Conservation (phyloP, 2,329 filamentous ascomycete genomes). For the Diaporthe australafricana region DNA sequence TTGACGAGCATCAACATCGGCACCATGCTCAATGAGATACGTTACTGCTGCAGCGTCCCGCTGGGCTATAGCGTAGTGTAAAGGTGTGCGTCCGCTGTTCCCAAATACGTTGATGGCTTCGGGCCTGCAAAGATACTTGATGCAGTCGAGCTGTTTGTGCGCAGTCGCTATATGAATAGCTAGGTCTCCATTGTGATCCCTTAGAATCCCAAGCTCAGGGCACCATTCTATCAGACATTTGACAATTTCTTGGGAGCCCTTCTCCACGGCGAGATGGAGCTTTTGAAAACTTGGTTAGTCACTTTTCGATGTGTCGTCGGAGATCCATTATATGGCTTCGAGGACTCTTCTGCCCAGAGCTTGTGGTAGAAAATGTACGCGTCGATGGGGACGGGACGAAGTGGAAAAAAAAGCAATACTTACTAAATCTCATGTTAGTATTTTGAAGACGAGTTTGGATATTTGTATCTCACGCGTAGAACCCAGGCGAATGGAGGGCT, state of each 20-base stretch:
- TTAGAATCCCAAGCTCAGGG: neutral
- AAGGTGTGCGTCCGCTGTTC: neutral
- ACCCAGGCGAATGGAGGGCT: too few relatives aligned
- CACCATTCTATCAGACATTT: neutral
- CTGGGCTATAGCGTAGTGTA: neutral
- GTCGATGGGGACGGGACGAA: too few relatives aligned
- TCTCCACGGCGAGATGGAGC: neutral
- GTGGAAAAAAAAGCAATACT: neutral
- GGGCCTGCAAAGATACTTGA: neutral
- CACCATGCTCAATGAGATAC: neutral
- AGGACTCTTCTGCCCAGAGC: neutral
- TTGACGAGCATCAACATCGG: neutral
- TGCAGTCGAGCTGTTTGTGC: neutral
- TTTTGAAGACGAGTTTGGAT: too few relatives aligned
- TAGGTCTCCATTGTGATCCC: neutral
- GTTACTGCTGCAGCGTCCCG: neutral
- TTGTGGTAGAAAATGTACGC: neutral
- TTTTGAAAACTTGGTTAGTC: neutral
- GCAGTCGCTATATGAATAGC: neutral
- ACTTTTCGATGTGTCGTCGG: neutral
- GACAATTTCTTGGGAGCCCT: neutral
- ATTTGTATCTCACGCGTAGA: too few relatives aligned
- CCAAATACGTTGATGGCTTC: neutral
- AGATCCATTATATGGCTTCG: neutral
- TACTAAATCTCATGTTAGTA: neutral